Conservation (phyloP, 1,284 basidiomycete genomes). For the Gymnopus androsaceus region DNA sequence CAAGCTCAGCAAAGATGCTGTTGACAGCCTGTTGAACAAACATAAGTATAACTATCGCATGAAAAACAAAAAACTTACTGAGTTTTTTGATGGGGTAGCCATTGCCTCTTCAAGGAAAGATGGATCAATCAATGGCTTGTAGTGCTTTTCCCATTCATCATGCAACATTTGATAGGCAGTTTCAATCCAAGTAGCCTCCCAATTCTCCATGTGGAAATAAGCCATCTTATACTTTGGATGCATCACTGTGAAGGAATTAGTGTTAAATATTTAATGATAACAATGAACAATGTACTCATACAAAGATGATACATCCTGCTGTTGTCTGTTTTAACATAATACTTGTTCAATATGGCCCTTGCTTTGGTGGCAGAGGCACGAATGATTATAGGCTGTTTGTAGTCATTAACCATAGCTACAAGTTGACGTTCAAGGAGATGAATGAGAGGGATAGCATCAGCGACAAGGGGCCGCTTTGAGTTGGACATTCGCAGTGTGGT, state of each 20-base stretch:
- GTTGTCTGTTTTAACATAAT: conserved; percentile 23
- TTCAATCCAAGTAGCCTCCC: conserved; percentile 16
- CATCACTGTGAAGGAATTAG: conserved; percentile 9
- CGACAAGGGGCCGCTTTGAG: conserved; percentile 13
- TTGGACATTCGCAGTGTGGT: conserved; percentile 10
- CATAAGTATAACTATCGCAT: background rate
- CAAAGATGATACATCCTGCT: conserved; percentile 18
- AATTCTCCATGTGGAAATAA: conserved; percentile 15
- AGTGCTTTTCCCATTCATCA: conserved; percentile 11
- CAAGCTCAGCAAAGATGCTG: background rate
- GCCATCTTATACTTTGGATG: conserved; percentile 13
- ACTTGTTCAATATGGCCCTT: conserved; percentile 21
- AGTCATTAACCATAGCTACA: conserved; percentile 5
- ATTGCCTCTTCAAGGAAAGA: background rate
- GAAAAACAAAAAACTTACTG: background rate
- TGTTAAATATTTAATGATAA: background rate
- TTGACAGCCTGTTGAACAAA: background rate
- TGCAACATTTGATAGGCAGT: conserved; percentile 9
- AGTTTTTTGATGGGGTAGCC: background rate
- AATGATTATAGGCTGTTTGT: background rate
- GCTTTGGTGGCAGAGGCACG: conserved; percentile 13
- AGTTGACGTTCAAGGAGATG: conserved; percentile 13
- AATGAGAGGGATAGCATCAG: conserved; percentile 17
- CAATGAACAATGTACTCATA: background rate
- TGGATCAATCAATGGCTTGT: background rate